These are phyloP conservation scores for Sanguinoderma infundibulare DNA, from an alignment of 1,284 basidiomycete genomes.

Conservation along the genomic window DNA sequence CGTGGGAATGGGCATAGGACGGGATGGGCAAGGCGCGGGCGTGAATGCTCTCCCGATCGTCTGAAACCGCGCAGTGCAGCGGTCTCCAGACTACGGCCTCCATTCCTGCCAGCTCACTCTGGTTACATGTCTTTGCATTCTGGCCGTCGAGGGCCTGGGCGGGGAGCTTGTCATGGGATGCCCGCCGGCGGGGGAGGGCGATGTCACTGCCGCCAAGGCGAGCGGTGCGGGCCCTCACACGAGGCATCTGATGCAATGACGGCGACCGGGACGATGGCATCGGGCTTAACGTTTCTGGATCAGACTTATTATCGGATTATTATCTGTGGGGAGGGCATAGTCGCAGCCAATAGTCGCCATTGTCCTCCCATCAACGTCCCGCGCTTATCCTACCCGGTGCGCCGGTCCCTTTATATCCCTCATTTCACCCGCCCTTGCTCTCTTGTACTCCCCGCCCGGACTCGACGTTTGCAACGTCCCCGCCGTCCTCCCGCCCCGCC, in stretches of 20 bases:
- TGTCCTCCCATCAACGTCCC: conserved; percentile 27
- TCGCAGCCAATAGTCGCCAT: conserved; percentile 18
- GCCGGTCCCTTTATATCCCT: conserved; percentile 41
- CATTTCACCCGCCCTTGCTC: conserved; percentile 38
- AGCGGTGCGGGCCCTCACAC: conserved; percentile 24
- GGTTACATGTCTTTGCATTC: neutral
- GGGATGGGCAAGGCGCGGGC: neutral
- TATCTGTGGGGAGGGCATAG: conserved; percentile 14
- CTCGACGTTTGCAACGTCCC: conserved; percentile 38
- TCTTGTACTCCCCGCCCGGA: conserved; percentile 35
- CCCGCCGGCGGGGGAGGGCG: conserved; percentile 11
- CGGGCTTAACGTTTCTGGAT: conserved; percentile 21
- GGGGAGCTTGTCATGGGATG: conserved; percentile 9
- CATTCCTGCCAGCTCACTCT: neutral
- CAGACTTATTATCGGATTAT: conserved; percentile 27
- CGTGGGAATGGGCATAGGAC: conserved; percentile 40
- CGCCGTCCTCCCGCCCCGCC: conserved; percentile 30
- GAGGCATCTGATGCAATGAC: conserved; percentile 29
- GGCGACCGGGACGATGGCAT: conserved; percentile 25
- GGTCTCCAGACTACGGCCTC: neutral
- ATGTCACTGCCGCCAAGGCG: conserved; percentile 24
- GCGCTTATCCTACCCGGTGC: conserved; percentile 30
- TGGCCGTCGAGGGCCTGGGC: neutral
- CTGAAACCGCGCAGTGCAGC: neutral
- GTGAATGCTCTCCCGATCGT: neutral